A percentile compares a stretch with the other conserved stretches of the same genome.
Conservation (phyloP, 306 rosid genomes). For the Oemleria cerasiformis region DNA sequence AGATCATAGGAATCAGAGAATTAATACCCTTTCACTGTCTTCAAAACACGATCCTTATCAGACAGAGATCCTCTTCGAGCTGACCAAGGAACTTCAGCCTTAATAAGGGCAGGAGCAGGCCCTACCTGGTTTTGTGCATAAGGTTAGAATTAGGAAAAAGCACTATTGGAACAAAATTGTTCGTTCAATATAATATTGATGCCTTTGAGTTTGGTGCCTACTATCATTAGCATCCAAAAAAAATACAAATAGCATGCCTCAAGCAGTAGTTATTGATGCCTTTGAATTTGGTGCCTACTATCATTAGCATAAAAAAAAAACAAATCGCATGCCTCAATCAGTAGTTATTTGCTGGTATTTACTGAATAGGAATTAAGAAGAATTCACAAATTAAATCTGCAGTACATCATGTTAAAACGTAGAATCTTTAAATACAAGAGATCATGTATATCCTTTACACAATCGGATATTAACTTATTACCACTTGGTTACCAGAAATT, state of each 20-base stretch:
- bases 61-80: slow-evolving; percentile 37
- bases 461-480: slow-evolving; percentile 21
- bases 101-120: slow-evolving; percentile 28
- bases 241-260: background rate
- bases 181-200: background rate
- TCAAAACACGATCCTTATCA: slow-evolving; percentile 41
- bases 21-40: slow-evolving; percentile 40
- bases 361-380: background rate
- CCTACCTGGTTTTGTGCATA: slow-evolving; percentile 25
- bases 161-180: background rate
- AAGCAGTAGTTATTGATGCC: background rate
- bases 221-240: background rate
- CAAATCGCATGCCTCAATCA: background rate
- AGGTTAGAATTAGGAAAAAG: background rate
- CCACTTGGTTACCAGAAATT: slow-evolving; percentile 44
- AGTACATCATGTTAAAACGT: background rate
- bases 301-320: background rate
- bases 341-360: background rate
- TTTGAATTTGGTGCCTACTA: too few relatives aligned
- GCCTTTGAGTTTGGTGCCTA: background rate
- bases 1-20: background rate
- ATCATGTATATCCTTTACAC: slow-evolving; percentile 8
- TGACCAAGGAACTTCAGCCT: slow-evolving; percentile 48
- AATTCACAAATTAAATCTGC: background rate
- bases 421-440: background rate